Percentiles rank a stretch among this genome's conserved stretches.
Conservation (phyloP, 2,329 filamentous ascomycete species). For the Penicillium sp. region DNA sequence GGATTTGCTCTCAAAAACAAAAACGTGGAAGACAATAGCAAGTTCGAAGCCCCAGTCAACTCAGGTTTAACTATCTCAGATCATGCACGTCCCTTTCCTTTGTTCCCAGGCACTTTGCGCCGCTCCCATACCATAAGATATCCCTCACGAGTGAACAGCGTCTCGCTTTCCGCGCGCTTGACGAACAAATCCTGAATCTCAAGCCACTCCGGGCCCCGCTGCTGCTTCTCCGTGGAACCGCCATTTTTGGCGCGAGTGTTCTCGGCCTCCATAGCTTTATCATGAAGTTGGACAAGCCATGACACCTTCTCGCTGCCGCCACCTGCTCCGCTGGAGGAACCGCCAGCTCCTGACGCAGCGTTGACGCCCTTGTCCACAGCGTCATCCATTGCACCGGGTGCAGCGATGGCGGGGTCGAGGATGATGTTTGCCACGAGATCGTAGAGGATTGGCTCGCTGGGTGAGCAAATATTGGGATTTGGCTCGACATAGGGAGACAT, state of each 20-base stretch:
- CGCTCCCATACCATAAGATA: slow-evolving; percentile 97
- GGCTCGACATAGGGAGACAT: slow-evolving; percentile 90
- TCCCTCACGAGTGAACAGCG: slow-evolving; percentile 87
- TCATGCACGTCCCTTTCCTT: slow-evolving; percentile 31
- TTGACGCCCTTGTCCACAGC: slow-evolving; percentile 37
- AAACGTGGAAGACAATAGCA: neutral
- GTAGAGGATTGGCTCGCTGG: slow-evolving; percentile 84
- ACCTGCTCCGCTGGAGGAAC: slow-evolving; percentile 62
- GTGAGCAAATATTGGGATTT: slow-evolving; percentile 66
- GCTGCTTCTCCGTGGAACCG: slow-evolving; percentile 27
- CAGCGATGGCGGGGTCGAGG: slow-evolving; percentile 46
- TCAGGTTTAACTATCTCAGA: neutral
- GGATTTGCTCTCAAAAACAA: neutral
- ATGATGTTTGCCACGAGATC: slow-evolving; percentile 94
- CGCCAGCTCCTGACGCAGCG: slow-evolving; percentile 32
- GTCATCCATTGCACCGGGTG: slow-evolving; percentile 63
- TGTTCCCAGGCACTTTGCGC: slow-evolving; percentile 52
- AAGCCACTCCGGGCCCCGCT: slow-evolving; percentile 73
- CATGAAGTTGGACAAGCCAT: slow-evolving; percentile 88
- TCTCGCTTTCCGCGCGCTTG: slow-evolving; percentile 81
- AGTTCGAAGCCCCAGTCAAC: neutral
- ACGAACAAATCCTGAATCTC: slow-evolving; percentile 93
- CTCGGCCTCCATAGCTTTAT: slow-evolving; percentile 59
- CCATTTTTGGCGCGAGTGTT: slow-evolving; percentile 29
- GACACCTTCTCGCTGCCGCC: slow-evolving; percentile 89